Percentiles rank a stretch among this genome's conserved stretches.
Conservation (phyloP, 306 rosid genomes). For the Trifolium fragiferum region DNA sequence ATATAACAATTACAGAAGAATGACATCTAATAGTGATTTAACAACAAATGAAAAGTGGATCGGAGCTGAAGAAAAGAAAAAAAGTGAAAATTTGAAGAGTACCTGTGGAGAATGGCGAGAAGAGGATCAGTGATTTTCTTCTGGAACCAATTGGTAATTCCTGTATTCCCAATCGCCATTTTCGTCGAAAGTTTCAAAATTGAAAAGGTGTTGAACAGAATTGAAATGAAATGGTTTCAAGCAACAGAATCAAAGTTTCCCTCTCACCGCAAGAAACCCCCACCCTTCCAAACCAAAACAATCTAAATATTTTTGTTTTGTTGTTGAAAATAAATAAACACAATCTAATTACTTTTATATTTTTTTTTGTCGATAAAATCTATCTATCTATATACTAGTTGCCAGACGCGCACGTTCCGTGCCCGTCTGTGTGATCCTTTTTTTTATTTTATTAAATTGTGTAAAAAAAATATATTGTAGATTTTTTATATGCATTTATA, state of each 20-base stretch:
- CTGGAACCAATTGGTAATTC: slow-evolving; percentile 62
- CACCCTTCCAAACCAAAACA: slow-evolving; percentile 2
- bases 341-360: no score
- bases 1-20: slow-evolving; percentile 2
- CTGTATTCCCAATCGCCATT: slow-evolving; percentile 46
- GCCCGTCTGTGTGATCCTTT: no score
- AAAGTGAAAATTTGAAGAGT: slow-evolving; percentile 7
- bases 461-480: no score
- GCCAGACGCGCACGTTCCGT: no score
- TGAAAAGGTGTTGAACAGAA: slow-evolving; percentile 15
- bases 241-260: slow-evolving; percentile 28
- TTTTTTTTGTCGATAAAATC: no score
- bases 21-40: background rate
- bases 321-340: no score
- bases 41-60: background rate
- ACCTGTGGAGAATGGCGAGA: slow-evolving; percentile 73
- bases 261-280: slow-evolving; percentile 37
- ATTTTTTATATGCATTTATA: no score
- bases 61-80: background rate
- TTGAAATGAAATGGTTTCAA: slow-evolving; percentile 23
- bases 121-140: slow-evolving; percentile 75
- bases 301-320: background rate
- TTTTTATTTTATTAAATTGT: no score
- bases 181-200: slow-evolving; percentile 29
- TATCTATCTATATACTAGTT: no score